Conservation (phyloP, 352 stramenopile species). For the Phytophthora pini region DNA sequence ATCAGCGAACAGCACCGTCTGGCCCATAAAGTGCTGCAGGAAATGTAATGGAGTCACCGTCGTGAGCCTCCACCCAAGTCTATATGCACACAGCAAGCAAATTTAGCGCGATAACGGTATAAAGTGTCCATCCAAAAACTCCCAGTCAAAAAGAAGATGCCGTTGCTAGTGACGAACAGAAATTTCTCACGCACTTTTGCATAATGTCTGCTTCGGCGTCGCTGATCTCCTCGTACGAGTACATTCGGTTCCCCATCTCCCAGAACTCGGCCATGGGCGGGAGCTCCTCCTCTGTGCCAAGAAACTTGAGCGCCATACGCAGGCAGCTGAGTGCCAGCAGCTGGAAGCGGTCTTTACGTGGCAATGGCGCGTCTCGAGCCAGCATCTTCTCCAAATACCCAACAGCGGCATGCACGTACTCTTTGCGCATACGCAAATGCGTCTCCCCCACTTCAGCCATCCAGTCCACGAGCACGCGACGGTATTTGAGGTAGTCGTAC, state of each 20-base stretch:
- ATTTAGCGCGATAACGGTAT: conserved; percentile 31
- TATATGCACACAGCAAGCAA: conserved; percentile 39
- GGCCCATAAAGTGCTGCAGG: conserved; percentile 78
- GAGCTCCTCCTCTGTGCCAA: conserved; percentile 81
- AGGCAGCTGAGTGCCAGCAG: conserved; percentile 84
- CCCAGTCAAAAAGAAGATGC: conserved; percentile 7
- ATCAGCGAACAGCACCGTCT: conserved; percentile 82
- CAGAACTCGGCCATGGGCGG: conserved; percentile 84
- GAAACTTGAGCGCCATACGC: conserved; percentile 82
- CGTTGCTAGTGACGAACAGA: conserved; percentile 27
- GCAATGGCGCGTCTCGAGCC: conserved; percentile 44
- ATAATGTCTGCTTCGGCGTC: conserved; percentile 66
- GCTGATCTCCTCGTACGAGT: conserved; percentile 86
- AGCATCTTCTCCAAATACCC: conserved; percentile 85
- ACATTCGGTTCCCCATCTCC: conserved; percentile 87
- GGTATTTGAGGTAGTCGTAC: conserved; percentile 88
- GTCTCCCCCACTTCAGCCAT: conserved; percentile 85
- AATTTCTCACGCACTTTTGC: conserved; percentile 40
- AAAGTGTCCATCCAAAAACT: conserved; percentile 11
- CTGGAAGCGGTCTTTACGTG: conserved; percentile 82
- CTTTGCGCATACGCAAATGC: conserved; percentile 85
- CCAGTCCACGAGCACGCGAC: conserved; percentile 85
- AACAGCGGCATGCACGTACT: conserved; percentile 79
- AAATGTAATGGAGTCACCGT: conserved; percentile 83
- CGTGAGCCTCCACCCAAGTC: conserved; percentile 75